Conservation (phyloP, 306 rosid genomes). For the Bauhinia variegata region DNA sequence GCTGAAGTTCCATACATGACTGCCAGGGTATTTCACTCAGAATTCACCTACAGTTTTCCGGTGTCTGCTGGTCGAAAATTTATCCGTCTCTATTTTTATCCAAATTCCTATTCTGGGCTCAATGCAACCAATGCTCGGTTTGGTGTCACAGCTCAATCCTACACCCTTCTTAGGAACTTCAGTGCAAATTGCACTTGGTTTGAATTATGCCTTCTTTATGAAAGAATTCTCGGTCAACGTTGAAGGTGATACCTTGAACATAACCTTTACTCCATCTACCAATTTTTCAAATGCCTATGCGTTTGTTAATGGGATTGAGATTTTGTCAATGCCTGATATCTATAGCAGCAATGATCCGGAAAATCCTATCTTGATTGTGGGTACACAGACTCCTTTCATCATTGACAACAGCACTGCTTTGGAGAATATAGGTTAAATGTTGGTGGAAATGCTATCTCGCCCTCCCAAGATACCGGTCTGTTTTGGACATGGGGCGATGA, state of each 20-base stretch:
- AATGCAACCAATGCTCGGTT: slow-evolving; percentile 65
- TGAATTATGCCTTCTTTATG: slow-evolving; percentile 58
- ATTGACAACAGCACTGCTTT: slow-evolving; percentile 69
- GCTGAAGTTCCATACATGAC: slow-evolving; percentile 69
- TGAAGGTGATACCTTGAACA: slow-evolving; percentile 56
- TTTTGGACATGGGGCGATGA: slow-evolving; percentile 87
- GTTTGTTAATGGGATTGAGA: slow-evolving; percentile 92
- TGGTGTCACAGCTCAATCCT: slow-evolving; percentile 56
- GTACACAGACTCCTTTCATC: slow-evolving; percentile 27
- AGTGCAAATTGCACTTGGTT: slow-evolving; percentile 68
- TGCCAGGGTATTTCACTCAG: slow-evolving; percentile 59
- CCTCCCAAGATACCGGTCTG: slow-evolving; percentile 77
- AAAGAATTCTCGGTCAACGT: slow-evolving; percentile 73
- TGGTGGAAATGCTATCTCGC: slow-evolving; percentile 86
- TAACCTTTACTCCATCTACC: slow-evolving; percentile 71
- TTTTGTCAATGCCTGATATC: slow-evolving; percentile 84
- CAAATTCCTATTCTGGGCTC: slow-evolving; percentile 62
- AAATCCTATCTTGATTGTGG: slow-evolving; percentile 48
- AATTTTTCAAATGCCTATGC: slow-evolving; percentile 63
- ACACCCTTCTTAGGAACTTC: slow-evolving; percentile 69
- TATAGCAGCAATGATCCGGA: slow-evolving; percentile 51
- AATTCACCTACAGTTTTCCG: slow-evolving; percentile 70
- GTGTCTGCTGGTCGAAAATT: slow-evolving; percentile 78
- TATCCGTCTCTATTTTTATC: slow-evolving; percentile 73
- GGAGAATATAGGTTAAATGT: slow-evolving; percentile 78